phyloP scores from a whole-genome alignment of 768 basidiomycete genomes.

The Russula virescens region DNA sequence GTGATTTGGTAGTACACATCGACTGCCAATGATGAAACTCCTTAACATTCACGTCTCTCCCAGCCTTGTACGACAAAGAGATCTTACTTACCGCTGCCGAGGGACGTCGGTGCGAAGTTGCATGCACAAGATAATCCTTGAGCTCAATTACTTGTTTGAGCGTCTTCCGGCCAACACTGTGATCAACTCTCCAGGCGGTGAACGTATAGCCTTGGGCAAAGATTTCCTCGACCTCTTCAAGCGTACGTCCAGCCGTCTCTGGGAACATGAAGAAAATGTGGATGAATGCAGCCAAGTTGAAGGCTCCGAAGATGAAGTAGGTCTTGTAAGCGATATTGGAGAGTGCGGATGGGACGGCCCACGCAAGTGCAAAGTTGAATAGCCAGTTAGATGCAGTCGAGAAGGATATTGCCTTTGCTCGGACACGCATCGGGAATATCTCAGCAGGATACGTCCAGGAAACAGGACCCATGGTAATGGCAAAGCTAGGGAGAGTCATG shows the following conservation, averaged over 20 bases:
- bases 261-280: constrained; percentile 79
- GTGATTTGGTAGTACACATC: neutral
- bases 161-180: constrained; percentile 57
- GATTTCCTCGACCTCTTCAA: constrained; percentile 77
- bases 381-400: constrained; percentile 41
- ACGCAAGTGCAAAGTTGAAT: constrained; percentile 40
- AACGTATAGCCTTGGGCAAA: constrained; percentile 65
- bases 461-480: constrained; percentile 68
- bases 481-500: constrained; percentile 12
- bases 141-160: constrained; percentile 42
- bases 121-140: neutral
- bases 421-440: constrained; percentile 31
- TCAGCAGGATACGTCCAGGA: constrained; percentile 56
- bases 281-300: constrained; percentile 67
- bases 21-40: neutral
- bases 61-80: neutral
- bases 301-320: constrained; percentile 73
- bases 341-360: constrained; percentile 68
- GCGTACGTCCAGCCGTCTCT: constrained; percentile 64
- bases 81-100: neutral
- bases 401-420: constrained; percentile 39
- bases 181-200: constrained; percentile 63
- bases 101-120: neutral
- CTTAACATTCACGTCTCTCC: neutral
- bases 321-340: constrained; percentile 64